Conservation (phyloP, 257 asterid genomes). For the Solanum chiquidenum region DNA sequence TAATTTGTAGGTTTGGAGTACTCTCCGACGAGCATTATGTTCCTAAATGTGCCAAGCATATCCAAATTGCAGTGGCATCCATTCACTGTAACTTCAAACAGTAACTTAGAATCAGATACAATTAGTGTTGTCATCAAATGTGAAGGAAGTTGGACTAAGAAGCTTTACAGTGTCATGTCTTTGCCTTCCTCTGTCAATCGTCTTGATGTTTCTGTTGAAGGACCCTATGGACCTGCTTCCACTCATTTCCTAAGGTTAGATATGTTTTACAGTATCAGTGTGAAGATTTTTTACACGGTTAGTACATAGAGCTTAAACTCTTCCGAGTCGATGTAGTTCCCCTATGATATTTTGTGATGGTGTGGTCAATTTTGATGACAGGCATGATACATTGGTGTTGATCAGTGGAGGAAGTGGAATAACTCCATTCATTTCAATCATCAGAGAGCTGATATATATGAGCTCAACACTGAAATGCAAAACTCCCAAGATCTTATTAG, state of each 20-base stretch:
- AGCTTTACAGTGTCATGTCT: slow-evolving; percentile 51
- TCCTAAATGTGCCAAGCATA: slow-evolving; percentile 59
- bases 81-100: slow-evolving; percentile 68
- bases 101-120: slow-evolving; percentile 55
- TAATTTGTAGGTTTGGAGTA: slow-evolving; percentile 45
- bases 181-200: slow-evolving; percentile 39
- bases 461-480: slow-evolving; percentile 34
- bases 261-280: background rate
- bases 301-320: background rate
- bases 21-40: slow-evolving; percentile 71
- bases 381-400: slow-evolving; percentile 80
- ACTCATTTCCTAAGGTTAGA: slow-evolving; percentile 63
- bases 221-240: slow-evolving; percentile 86
- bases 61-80: slow-evolving; percentile 99
- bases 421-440: slow-evolving; percentile 81
- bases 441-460: slow-evolving; percentile 51
- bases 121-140: slow-evolving; percentile 73
- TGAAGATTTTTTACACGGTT: background rate
- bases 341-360: background rate
- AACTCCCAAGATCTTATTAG: slow-evolving; percentile 52
- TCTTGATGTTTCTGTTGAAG: slow-evolving; percentile 71
- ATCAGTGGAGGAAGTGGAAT: slow-evolving; percentile 98
- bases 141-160: slow-evolving; percentile 80
- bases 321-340: background rate
- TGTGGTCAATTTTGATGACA: slow-evolving; percentile 12